A percentile compares a stretch with the other conserved stretches of the same genome.
phyloP scores from a whole-genome alignment of 306 rosid genomes.

The Neltuma alba region DNA sequence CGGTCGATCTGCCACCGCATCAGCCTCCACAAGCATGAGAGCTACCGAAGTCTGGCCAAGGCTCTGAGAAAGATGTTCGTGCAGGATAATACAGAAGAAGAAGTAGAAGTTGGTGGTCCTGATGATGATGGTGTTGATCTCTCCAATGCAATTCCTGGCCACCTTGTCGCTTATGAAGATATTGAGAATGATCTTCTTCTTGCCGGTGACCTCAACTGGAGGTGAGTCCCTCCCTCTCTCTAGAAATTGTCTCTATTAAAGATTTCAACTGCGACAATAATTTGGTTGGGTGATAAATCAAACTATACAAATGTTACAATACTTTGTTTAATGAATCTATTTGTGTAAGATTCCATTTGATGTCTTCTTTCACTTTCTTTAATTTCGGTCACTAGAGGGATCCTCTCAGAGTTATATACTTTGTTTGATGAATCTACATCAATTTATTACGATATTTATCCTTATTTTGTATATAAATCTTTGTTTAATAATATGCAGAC shows the following conservation, averaged over 20 bases:
- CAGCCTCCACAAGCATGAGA: slow-evolving; percentile 75
- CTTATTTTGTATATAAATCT: too few relatives aligned
- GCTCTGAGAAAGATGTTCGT: slow-evolving; percentile 81
- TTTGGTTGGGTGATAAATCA: not conserved
- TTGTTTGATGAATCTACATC: too few relatives aligned
- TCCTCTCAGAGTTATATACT: not conserved
- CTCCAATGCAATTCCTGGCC: slow-evolving; percentile 83
- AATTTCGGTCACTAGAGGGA: not conserved
- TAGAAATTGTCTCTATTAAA: not conserved
- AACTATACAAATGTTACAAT: not conserved
- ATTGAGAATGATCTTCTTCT: slow-evolving; percentile 94
- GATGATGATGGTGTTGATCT: slow-evolving; percentile 49
- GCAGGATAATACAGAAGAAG: slow-evolving; percentile 31
- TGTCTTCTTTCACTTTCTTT: not conserved
- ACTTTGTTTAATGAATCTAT: too few relatives aligned
- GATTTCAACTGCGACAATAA: not conserved
- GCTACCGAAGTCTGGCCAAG: slow-evolving; percentile 78
- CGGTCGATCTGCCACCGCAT: slow-evolving; percentile 93
- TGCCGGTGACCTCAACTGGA: slow-evolving; percentile 91
- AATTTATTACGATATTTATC: too few relatives aligned
- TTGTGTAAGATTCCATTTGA: not conserved
- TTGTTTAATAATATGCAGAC: not conserved
- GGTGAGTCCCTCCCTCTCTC: slow-evolving; percentile 45
- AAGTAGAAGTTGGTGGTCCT: not conserved
- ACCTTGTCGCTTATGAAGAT: slow-evolving; percentile 86